These are phyloP conservation scores for Rhizopogon vinicolor DNA, from an alignment of 768 basidiomycete genomes.

Conservation along the genomic window DNA sequence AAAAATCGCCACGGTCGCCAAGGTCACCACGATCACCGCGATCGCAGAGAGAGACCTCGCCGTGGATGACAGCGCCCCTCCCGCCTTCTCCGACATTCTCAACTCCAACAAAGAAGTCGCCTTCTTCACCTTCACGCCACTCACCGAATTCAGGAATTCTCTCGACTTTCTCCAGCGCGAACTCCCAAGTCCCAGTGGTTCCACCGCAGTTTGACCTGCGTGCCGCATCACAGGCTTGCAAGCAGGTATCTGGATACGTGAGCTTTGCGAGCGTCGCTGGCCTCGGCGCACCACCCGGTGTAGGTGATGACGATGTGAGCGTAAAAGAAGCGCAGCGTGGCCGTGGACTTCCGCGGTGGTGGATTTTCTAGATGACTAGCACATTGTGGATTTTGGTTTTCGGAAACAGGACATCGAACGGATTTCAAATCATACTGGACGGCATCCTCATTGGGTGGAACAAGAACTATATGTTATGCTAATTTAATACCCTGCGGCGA, in stretches of 20 bases:
- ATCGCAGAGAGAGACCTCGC: slow-evolving; percentile 15
- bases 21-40: slow-evolving; percentile 13
- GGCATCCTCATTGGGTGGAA: background rate
- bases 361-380: slow-evolving; percentile 17
- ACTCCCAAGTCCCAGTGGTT: slow-evolving; percentile 22
- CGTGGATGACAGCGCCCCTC: slow-evolving; percentile 24
- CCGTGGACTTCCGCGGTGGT: slow-evolving; percentile 28
- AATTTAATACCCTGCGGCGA: background rate
- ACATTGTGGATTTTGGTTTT: background rate
- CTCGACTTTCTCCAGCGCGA: slow-evolving; percentile 1
- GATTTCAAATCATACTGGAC: background rate
- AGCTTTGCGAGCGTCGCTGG: slow-evolving; percentile 67
- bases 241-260: slow-evolving; percentile 57
- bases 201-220: slow-evolving; percentile 56
- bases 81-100: slow-evolving; percentile 27
- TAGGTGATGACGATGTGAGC: slow-evolving; percentile 29
- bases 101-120: slow-evolving; percentile 20
- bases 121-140: slow-evolving; percentile 4
- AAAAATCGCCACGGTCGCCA: slow-evolving; percentile 11
- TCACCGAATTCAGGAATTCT: slow-evolving; percentile 11
- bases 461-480: slow-evolving; percentile 1
- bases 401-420: background rate
- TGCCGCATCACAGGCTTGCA: slow-evolving; percentile 54
- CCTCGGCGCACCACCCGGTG: slow-evolving; percentile 54
- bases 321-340: slow-evolving; percentile 15